Evolutionary conservation across 1,139 yeast genomes (phyloP), one percentile per base, ranked within the genome.

Genomic region (Yamadazyma oceani): DNA sequence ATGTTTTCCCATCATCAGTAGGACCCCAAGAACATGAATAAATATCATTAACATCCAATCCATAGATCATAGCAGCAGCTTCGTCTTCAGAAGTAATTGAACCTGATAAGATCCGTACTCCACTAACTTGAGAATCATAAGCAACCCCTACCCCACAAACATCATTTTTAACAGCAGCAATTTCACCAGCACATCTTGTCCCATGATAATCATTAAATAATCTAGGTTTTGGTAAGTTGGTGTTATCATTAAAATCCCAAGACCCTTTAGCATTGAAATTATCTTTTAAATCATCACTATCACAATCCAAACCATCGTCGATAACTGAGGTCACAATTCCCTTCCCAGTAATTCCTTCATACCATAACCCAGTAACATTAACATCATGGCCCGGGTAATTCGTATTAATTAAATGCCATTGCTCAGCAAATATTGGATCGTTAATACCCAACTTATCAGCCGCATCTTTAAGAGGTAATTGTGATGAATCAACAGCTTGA

Each of bases 21-120:
- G 99, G 99, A 2, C 99, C 99, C 99, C 99, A 94, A 4, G 96
- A 88, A 60, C 99, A 94, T 3, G 96, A 87, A 60, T 88, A 94
- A 27, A 94, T 92, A 59, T 90, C 96, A 57, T 92, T 92, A 9
- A 75, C 72, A 43, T 87, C 90, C 51, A 85, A 68, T 0, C 82
- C 94, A 60, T 84, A 85, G 31, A 85, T 73, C 69, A 94, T 66
- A 1, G 97, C 86, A 2, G 85, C 78, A 0, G 98, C 97, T 60
- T 94, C 98, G 45, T 89, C 96, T 38, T 84, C 95, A 4, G 87
- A 71, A 3, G 94, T 80, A 36, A 94, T 77, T 26, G 75, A 69
- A 2, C 87, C 95, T 1, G 95, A 85, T 34, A 94, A 71, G 44
- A 94, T 92, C 42, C 99, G 76, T 22, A 94, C 78, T 0, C 98